These are phyloP conservation scores for Inosperma sp. DNA, from an alignment of 768 basidiomycete species.

Conservation along the genomic window DNA sequence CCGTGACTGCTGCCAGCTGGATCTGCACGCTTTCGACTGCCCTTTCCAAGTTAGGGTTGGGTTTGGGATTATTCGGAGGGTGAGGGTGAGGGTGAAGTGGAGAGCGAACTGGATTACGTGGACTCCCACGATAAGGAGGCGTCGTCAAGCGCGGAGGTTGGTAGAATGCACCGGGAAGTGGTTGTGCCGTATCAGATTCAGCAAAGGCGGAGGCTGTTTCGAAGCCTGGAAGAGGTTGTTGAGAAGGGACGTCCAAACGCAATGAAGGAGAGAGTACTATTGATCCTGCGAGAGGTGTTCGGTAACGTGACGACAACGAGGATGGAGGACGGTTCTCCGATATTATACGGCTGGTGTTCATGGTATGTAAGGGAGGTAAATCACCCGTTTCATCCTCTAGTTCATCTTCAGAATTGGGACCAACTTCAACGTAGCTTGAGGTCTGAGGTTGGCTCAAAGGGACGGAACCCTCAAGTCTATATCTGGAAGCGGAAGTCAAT, in stretches of 20 bases:
- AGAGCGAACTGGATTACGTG: slow-evolving; percentile 30
- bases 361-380: slow-evolving; percentile 35
- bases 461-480: slow-evolving; percentile 5
- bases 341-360: slow-evolving; percentile 27
- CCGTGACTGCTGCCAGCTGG: slow-evolving; percentile 75
- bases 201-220: slow-evolving; percentile 73
- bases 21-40: slow-evolving; percentile 78
- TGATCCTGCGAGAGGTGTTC: slow-evolving; percentile 68
- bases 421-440: slow-evolving; percentile 26
- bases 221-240: slow-evolving; percentile 69
- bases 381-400: slow-evolving; percentile 46
- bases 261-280: slow-evolving; percentile 51
- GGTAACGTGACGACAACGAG: slow-evolving; percentile 76
- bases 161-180: slow-evolving; percentile 37
- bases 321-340: slow-evolving; percentile 61
- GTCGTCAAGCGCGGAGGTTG: slow-evolving; percentile 37
- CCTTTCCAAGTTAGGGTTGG: too few species aligned
- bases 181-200: slow-evolving; percentile 36
- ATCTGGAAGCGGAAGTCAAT: slow-evolving; percentile 30
- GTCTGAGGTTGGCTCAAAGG: slow-evolving; percentile 5
- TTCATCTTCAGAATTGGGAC: slow-evolving; percentile 43
- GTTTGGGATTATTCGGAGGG: too few species aligned
- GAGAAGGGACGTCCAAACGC: slow-evolving; percentile 45
- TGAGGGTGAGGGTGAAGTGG: too few species aligned
- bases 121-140: slow-evolving; percentile 37